Conservation (phyloP, 345 rosid genomes). For the Turritis glabra region DNA sequence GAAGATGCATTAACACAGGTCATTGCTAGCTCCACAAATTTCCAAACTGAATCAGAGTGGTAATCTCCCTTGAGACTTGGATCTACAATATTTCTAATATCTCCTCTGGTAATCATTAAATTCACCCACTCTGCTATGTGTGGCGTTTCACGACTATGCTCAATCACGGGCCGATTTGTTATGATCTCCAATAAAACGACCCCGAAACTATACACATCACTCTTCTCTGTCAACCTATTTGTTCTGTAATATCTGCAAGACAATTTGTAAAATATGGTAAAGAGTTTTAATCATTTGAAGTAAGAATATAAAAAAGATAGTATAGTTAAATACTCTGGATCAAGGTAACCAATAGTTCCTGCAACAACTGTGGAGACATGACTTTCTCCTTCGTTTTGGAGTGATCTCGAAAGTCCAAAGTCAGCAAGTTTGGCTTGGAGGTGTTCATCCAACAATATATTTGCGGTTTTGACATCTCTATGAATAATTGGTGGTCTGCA, state of each 20-base stretch:
- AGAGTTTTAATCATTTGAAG: neutral
- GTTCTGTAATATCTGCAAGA: neutral
- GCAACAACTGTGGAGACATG: neutral
- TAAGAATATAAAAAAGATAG: neutral
- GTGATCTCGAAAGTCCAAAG: neutral
- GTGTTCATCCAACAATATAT: neutral
- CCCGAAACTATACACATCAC: neutral
- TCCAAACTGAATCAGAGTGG: neutral
- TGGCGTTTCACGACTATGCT: neutral
- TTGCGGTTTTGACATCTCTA: neutral
- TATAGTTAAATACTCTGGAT: neutral
- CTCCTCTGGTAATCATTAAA: neutral
- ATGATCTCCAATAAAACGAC: neutral
- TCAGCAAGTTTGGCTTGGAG: neutral
- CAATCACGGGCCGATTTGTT: neutral
- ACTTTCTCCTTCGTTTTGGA: neutral
- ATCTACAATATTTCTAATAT: neutral
- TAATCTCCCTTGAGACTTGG: neutral
- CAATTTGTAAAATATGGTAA: neutral
- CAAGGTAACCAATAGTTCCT: neutral
- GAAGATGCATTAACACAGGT: neutral
- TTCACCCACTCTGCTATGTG: neutral
- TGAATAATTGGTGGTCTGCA: neutral
- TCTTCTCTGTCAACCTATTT: neutral
- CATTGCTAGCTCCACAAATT: neutral